These are phyloP conservation scores for Aureobasidium pullulans DNA, from an alignment of 2,329 filamentous ascomycete species.

Conservation along the genomic window DNA sequence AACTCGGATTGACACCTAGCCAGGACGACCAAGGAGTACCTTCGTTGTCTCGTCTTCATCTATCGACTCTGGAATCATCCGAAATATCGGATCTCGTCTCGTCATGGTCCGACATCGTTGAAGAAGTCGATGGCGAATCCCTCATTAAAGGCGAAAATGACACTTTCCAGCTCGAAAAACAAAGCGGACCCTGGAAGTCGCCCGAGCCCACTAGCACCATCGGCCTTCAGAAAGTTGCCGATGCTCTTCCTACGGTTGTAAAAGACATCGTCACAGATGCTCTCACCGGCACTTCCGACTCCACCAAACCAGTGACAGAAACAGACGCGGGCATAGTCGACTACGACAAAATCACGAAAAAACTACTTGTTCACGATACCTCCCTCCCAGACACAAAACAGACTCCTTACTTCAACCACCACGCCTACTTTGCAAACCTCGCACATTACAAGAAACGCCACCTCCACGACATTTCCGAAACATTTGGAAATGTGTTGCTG, in stretches of 20 bases:
- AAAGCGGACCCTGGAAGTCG: conserved; percentile 21
- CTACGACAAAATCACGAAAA: conserved; percentile 66
- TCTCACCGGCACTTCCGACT: neutral
- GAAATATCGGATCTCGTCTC: conserved; percentile 62
- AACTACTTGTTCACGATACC: conserved; percentile 63
- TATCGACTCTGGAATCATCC: conserved; percentile 61
- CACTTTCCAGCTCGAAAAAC: conserved; percentile 68
- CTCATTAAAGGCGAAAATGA: conserved; percentile 76
- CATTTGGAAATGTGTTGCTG: conserved; percentile 69
- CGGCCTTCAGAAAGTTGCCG: conserved; percentile 19
- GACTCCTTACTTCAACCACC: conserved; percentile 82
- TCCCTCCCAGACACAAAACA: conserved; percentile 60
- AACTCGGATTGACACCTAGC: conserved; percentile 74
- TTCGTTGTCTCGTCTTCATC: conserved; percentile 72
- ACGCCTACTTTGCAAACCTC: conserved; percentile 67
- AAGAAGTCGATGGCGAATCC: conserved; percentile 51
- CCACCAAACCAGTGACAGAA: conserved; percentile 14
- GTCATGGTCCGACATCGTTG: conserved; percentile 56
- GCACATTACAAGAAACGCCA: conserved; percentile 50
- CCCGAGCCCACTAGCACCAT: conserved; percentile 27
- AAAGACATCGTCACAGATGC: conserved; percentile 16
- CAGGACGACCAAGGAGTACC: conserved; percentile 63
- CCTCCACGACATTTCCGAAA: conserved; percentile 12
- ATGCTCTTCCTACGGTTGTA: conserved; percentile 24
- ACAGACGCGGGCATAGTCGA: conserved; percentile 58